Conservation (phyloP, 2,329 filamentous ascomycete genomes). For the Arthrobotrys pseudoclavata region DNA sequence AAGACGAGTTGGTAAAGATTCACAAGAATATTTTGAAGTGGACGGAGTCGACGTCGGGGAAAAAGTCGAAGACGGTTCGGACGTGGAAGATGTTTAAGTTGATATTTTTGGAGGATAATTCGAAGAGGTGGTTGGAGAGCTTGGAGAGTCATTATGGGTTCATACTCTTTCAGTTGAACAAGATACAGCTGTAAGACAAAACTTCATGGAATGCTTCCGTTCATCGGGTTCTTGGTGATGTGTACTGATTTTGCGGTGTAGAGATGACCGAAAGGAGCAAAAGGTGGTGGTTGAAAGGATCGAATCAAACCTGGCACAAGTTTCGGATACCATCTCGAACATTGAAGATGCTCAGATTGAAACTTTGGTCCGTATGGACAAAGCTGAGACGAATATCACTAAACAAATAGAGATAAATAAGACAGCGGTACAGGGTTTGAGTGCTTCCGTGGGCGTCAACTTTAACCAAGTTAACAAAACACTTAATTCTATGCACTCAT, state of each 20-base stretch:
- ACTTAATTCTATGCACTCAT: slow-evolving; percentile 17
- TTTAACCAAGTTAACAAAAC: slow-evolving; percentile 1
- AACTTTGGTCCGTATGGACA: slow-evolving; percentile 13
- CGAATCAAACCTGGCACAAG: background rate
- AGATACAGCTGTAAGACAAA: slow-evolving; percentile 25
- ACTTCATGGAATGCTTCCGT: background rate
- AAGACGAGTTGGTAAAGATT: slow-evolving; percentile 17
- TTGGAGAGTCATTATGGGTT: slow-evolving; percentile 13
- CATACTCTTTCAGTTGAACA: slow-evolving; percentile 17
- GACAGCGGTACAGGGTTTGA: background rate
- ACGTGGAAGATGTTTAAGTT: slow-evolving; percentile 49
- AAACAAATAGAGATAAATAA: background rate
- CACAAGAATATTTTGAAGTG: slow-evolving; percentile 16
- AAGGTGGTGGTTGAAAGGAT: background rate
- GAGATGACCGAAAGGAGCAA: slow-evolving; percentile 1
- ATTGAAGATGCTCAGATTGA: slow-evolving; percentile 12
- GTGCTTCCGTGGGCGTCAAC: background rate
- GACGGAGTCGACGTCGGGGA: background rate
- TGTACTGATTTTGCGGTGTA: background rate
- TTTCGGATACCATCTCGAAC: slow-evolving; percentile 11
- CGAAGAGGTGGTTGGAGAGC: slow-evolving; percentile 14
- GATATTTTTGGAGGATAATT: slow-evolving; percentile 27
- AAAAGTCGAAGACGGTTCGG: background rate
- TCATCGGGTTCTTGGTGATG: too few species aligned
- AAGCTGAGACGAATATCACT: background rate